These are phyloP conservation scores for Entamoeba nuttalli DNA, from an alignment of 208 protist species.

Conservation along the genomic window DNA sequence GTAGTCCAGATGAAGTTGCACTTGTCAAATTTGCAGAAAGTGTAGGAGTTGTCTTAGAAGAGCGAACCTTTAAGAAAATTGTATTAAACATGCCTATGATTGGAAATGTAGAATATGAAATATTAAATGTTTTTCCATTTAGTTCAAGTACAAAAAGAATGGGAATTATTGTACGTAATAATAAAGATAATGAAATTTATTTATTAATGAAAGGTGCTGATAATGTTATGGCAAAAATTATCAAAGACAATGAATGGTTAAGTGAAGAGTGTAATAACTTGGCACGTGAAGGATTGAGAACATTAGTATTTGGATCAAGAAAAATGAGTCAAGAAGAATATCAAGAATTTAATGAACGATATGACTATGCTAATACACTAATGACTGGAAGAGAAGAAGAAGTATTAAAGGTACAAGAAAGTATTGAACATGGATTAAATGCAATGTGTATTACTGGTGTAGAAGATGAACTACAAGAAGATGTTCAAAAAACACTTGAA, in stretches of 20 bases:
- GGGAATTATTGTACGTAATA: constrained; percentile 77
- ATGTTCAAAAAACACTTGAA: constrained; percentile 68
- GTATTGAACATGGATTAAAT: constrained; percentile 34
- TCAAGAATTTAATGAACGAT: not conserved
- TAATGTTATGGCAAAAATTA: constrained; percentile 61
- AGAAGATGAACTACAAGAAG: constrained; percentile 85
- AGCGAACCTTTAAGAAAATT: constrained; percentile 30
- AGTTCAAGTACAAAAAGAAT: constrained; percentile 87
- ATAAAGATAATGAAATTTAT: constrained; percentile 36
- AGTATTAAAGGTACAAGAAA: not conserved
- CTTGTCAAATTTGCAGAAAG: constrained; percentile 74
- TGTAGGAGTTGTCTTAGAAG: constrained; percentile 40
- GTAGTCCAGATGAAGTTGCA: constrained; percentile 72
- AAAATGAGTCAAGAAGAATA: not conserved
- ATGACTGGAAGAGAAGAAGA: not conserved
- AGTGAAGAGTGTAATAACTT: constrained; percentile 81
- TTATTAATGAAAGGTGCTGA: constrained; percentile 89
- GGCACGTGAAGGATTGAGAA: constrained; percentile 74
- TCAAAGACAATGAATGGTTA: constrained; percentile 65
- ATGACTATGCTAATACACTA: not conserved
- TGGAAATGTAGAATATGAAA: constrained; percentile 52
- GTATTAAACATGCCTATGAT: constrained; percentile 32
- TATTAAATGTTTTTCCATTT: constrained; percentile 87
- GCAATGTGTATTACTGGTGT: constrained; percentile 78
- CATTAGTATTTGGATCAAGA: constrained; percentile 63